phyloP scores from a whole-genome alignment of 2,329 filamentous ascomycete genomes.

The Fonsecaea erecta region DNA sequence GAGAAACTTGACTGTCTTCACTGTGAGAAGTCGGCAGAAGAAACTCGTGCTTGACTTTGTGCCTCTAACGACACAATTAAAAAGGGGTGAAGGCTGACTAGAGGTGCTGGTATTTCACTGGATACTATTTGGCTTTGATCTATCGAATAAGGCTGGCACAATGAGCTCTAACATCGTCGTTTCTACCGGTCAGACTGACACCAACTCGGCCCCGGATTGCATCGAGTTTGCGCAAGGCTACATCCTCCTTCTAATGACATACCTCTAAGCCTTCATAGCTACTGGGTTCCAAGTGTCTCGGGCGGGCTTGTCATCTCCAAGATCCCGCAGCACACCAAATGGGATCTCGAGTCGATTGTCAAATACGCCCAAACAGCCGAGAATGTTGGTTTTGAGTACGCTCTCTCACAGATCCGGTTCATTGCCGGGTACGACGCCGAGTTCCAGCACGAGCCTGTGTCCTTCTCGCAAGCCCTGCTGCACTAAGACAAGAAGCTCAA shows the following conservation, averaged over 20 bases:
- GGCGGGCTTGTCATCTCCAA: constrained; percentile 60
- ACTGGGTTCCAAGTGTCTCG: constrained; percentile 61
- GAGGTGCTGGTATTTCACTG: neutral
- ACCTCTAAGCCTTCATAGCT: constrained; percentile 40
- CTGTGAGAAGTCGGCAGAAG: neutral
- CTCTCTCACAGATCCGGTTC: constrained; percentile 59
- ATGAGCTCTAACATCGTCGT: neutral
- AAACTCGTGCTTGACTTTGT: neutral
- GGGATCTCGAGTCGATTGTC: constrained; percentile 56
- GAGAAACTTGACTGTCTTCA: neutral
- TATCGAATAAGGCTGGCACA: neutral
- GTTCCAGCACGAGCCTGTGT: constrained; percentile 59
- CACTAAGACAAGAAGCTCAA: constrained; percentile 55
- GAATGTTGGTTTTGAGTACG: constrained; percentile 57
- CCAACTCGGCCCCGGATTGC: constrained; percentile 51
- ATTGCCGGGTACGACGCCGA: constrained; percentile 57
- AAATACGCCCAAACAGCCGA: constrained; percentile 57
- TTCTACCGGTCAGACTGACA: neutral
- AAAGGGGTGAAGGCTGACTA: neutral
- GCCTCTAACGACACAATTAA: neutral
- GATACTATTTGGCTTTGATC: neutral
- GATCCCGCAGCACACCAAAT: constrained; percentile 56
- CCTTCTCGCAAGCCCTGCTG: constrained; percentile 57
- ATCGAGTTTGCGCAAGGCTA: constrained; percentile 51
- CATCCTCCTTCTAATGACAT: neutral